Conservation (phyloP, 1,139 yeast species). For the Suhomyces maxii region DNA sequence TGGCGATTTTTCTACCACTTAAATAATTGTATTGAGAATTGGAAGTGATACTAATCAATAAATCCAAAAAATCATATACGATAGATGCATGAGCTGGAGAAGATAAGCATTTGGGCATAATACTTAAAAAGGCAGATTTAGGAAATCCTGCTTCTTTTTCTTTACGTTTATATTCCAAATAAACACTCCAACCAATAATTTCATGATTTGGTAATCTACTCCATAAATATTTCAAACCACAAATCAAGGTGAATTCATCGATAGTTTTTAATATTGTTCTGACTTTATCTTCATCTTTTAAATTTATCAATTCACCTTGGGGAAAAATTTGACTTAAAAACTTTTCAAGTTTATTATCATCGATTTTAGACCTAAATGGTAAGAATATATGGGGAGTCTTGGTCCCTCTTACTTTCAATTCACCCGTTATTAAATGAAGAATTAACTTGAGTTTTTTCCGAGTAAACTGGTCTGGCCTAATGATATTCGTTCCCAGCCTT, state of each 20-base stretch:
- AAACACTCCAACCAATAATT: slow-evolving; percentile 84
- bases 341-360: slow-evolving; percentile 53
- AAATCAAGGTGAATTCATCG: slow-evolving; percentile 68
- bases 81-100: slow-evolving; percentile 89
- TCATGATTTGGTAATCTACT: slow-evolving; percentile 78
- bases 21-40: slow-evolving; percentile 77
- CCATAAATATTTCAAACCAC: slow-evolving; percentile 83
- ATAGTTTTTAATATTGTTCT: slow-evolving; percentile 41
- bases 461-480: slow-evolving; percentile 47
- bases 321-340: slow-evolving; percentile 57
- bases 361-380: slow-evolving; percentile 68
- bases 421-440: slow-evolving; percentile 67
- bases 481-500: slow-evolving; percentile 8
- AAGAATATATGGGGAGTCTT: slow-evolving; percentile 64
- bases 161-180: slow-evolving; percentile 62
- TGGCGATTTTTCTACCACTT: slow-evolving; percentile 76
- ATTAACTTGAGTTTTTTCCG: slow-evolving; percentile 63
- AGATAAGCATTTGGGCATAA: slow-evolving; percentile 80
- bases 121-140: slow-evolving; percentile 69
- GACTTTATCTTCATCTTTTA: slow-evolving; percentile 32
- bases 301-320: slow-evolving; percentile 40
- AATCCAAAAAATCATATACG: slow-evolving; percentile 81
- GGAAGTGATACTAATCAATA: slow-evolving; percentile 77
- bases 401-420: slow-evolving; percentile 56
- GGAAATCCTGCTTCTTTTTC: slow-evolving; percentile 69